Evolutionary conservation across 371 early-diverging fungal species (phyloP), one percentile per base, ranked within the genome.

Genomic region (Mortierella sp.): DNA sequence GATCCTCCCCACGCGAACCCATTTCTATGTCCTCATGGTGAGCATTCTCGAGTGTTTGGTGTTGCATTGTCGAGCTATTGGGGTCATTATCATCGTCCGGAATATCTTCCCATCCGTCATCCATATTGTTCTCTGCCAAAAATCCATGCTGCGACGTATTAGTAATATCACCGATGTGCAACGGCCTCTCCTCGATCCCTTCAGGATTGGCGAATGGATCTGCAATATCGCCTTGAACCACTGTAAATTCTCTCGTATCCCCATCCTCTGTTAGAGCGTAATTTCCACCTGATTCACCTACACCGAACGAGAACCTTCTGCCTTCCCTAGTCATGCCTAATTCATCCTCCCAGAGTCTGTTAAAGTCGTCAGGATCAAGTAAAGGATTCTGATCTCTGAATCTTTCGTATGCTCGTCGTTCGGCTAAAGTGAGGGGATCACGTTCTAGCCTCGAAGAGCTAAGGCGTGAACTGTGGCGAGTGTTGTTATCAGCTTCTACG

Each of bases 51-150:
- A 24, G 33, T 36, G 28, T 5, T 45, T 36, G 11, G 22, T 21
- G 13, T 9, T 22, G 9, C 3, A 10, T 4, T 45, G 33, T n/a
- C 13, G 45, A 15, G 8, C 21, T 45, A 50, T 7, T 16, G 10
- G 3, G 48, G 0, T 48, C 63, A 19, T 50, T 57, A 45, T 71
- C 77, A 9, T 70, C 72, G 6, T 71, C 77, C 3, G 28, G 43
- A 11, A 76, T 76, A 38, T 76, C 77, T 10, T 76, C 77, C 77
- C 77, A 76, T n/a, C 71, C 77, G 4, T 76, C 77, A 13, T 77
- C 72, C 72, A 77, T 48, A 36, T 36, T 36, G 36, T 67, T 36
- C 15, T 65, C 65, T n/a, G 19, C 38, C 6, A 59, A 33, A 36
- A 73, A 55, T 13, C 63, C 74, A 50, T 36, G 58, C 40, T 21